These are phyloP conservation scores for Gossypium anomalum DNA, from an alignment of 345 rosid species.

Conservation along the genomic window DNA sequence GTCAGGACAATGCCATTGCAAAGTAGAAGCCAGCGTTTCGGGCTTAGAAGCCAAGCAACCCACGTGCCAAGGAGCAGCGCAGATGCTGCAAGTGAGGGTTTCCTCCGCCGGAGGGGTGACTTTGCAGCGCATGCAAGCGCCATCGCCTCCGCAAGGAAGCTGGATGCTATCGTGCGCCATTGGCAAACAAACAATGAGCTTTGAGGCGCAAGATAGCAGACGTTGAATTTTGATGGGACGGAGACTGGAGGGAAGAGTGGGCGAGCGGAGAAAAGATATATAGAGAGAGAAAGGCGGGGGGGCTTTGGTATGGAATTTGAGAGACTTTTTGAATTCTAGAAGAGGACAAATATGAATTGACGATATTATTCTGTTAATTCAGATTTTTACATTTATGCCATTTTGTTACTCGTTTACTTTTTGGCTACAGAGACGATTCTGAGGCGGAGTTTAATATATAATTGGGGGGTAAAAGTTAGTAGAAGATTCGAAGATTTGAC, in stretches of 20 bases:
- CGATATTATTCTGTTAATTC: neutral
- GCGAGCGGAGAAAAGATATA: neutral
- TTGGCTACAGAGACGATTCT: neutral
- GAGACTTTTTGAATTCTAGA: neutral
- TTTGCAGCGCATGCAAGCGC: constrained; percentile 62
- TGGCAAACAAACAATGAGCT: neutral
- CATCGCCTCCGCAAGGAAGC: constrained; percentile 64
- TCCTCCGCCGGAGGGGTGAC: constrained; percentile 37
- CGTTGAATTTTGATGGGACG: neutral
- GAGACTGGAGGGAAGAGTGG: neutral
- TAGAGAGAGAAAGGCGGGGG: neutral
- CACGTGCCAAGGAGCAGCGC: constrained; percentile 73
- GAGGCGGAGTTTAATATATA: neutral
- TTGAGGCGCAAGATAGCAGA: neutral
- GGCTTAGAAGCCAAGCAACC: constrained; percentile 41
- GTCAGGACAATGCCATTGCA: constrained; percentile 70
- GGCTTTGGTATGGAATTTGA: neutral
- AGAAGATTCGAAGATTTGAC: neutral
- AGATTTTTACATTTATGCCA: neutral
- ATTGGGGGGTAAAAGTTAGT: neutral
- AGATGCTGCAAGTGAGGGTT: constrained; percentile 47
- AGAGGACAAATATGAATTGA: neutral
- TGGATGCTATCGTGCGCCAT: constrained; percentile 41
- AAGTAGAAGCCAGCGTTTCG: constrained; percentile 39
- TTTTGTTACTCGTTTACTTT: neutral